These are phyloP conservation scores for Aristolochia californica DNA, from an alignment of 164 flowering plant genomes.

Conservation along the genomic window DNA sequence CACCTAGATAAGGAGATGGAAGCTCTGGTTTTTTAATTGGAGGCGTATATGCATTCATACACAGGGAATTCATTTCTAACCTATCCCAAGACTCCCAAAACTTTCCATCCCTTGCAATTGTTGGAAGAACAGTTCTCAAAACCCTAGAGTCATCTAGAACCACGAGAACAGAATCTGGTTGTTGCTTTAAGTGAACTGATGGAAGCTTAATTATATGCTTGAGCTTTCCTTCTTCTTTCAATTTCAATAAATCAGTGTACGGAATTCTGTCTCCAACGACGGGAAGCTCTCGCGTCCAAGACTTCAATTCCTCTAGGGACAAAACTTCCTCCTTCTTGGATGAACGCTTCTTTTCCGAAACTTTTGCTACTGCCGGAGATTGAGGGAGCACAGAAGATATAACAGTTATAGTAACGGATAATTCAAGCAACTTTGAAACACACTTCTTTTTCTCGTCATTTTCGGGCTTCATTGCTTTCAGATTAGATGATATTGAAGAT, in stretches of 20 bases:
- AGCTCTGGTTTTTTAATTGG: conserved; percentile 62
- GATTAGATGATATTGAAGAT: conserved; percentile 8
- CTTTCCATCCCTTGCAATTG: conserved; percentile 39
- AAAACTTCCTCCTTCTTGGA: conserved; percentile 26
- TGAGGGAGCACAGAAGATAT: conserved; percentile 47
- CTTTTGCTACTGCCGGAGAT: conserved; percentile 27
- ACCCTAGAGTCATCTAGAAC: conserved; percentile 78
- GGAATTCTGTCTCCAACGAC: conserved; percentile 42
- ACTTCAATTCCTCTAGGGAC: conserved; percentile 55
- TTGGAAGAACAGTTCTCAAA: conserved; percentile 63
- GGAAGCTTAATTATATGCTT: conserved; percentile 70
- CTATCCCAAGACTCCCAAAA: conserved; percentile 80
- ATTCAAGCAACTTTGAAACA: conserved; percentile 24
- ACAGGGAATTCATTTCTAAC: conserved; percentile 34
- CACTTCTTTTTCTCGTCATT: conserved; percentile 9
- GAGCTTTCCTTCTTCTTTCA: conserved; percentile 49
- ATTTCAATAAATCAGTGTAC: conserved; percentile 48
- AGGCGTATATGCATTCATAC: conserved; percentile 79
- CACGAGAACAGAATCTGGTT: conserved; percentile 50
- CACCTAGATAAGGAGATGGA: conserved; percentile 56
- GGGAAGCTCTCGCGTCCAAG: conserved; percentile 62
- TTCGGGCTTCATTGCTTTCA: background rate
- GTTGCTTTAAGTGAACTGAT: conserved; percentile 22
- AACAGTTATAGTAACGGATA: conserved; percentile 57
- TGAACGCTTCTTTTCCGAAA: conserved; percentile 26